phyloP scores from a whole-genome alignment of 2,329 filamentous ascomycete species.

The Monosporascus sp. region DNA sequence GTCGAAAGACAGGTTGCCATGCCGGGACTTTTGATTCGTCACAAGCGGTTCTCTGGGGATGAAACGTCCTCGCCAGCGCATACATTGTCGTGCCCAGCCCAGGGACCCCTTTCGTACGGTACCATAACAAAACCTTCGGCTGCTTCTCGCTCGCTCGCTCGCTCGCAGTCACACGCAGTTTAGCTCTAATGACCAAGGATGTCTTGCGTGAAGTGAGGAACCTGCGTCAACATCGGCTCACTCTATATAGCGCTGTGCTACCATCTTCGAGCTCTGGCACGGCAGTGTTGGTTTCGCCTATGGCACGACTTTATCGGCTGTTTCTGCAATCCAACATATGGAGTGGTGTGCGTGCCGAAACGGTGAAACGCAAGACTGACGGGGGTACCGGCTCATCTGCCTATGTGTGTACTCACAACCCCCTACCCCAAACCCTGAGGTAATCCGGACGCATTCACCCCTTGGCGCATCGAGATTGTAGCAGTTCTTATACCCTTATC shows the following conservation, averaged over 20 bases:
- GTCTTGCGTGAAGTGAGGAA: conserved; percentile 11
- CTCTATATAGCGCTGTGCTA: not conserved
- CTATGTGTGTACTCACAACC: conserved; percentile 5
- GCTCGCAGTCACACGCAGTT: not conserved
- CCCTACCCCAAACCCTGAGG: not conserved
- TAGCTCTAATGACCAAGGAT: not conserved
- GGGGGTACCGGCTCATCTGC: conserved; percentile 19
- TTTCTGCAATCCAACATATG: conserved; percentile 10
- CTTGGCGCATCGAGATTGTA: not conserved
- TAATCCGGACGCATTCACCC: not conserved
- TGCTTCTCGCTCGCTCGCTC: conserved; percentile 4
- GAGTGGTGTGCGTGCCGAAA: conserved; percentile 20
- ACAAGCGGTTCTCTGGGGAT: conserved; percentile 16
- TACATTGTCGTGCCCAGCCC: conserved; percentile 18
- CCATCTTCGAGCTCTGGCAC: not conserved
- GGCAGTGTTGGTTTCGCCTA: not conserved
- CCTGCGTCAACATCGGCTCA: conserved; percentile 5
- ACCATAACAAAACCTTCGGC: conserved; percentile 12
- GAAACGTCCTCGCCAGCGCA: conserved; percentile 27
- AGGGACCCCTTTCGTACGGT: conserved; percentile 9
- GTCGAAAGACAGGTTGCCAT: conserved; percentile 17
- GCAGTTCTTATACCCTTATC: not conserved
- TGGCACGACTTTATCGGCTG: not conserved
- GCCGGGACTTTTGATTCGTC: conserved; percentile 25
- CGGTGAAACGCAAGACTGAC: conserved; percentile 25